Percentiles rank a stretch among this genome's conserved stretches.
phyloP scores from a whole-genome alignment of 2,329 filamentous ascomycete genomes.

The Myriangium duriaei region DNA sequence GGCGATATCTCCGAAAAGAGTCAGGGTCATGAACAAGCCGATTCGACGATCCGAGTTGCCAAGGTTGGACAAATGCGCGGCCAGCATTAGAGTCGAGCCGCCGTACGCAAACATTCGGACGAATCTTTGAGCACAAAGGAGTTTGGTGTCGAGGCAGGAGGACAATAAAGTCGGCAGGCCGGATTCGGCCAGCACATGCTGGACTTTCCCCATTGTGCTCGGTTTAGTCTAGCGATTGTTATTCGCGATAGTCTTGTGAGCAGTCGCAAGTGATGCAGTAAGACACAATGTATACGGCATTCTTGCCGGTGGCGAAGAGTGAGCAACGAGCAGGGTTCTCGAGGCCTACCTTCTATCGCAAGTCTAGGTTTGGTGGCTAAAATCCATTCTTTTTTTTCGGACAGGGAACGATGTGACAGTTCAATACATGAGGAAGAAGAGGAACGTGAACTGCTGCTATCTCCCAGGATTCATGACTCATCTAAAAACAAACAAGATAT shows the following conservation, averaged over 20 bases:
- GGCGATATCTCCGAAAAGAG: constrained; percentile 21
- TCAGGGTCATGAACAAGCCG: constrained; percentile 25
- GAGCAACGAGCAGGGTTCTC: no score
- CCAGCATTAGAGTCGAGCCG: constrained; percentile 23
- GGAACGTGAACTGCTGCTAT: background rate
- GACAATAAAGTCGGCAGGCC: background rate
- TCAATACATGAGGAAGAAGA: background rate
- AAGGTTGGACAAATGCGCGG: constrained; percentile 19
- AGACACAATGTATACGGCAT: background rate
- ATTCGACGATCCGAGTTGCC: constrained; percentile 19
- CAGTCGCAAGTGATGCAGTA: no score
- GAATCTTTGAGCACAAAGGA: constrained; percentile 11
- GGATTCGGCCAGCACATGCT: background rate
- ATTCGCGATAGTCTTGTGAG: no score
- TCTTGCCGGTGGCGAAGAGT: background rate
- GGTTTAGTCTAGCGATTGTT: no score
- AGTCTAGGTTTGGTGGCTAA: no score
- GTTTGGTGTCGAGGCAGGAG: background rate
- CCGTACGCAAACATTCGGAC: constrained; percentile 53
- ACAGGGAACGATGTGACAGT: background rate
- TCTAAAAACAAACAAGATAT: no score
- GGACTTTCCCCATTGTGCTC: background rate
- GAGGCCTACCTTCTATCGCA: no score
- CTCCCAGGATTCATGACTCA: background rate
- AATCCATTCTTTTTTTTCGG: no score